Percentiles rank a stretch among this genome's conserved stretches.
These are phyloP conservation scores for Penicillium oxalicum DNA, from an alignment of 2,329 filamentous ascomycete genomes.

Conservation along the genomic window DNA sequence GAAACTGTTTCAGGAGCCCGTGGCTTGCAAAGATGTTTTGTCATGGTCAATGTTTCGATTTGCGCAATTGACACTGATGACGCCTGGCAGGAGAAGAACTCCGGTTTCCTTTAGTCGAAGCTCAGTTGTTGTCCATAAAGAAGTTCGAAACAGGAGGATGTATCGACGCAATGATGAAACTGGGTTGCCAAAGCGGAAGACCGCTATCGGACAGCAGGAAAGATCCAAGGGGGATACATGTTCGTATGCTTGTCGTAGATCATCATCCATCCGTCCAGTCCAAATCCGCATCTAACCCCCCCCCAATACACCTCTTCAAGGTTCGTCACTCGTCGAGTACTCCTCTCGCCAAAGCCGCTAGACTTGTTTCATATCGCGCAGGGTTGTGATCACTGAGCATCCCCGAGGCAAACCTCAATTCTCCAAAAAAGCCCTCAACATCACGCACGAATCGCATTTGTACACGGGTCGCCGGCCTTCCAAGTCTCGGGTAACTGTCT, in stretches of 20 bases:
- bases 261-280: background rate
- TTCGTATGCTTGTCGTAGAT: background rate
- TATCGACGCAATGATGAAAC: too few species aligned
- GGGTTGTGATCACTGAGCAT: slow-evolving; percentile 75
- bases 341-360: slow-evolving; percentile 53
- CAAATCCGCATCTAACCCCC: background rate
- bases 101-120: too few species aligned
- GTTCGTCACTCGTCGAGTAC: slow-evolving; percentile 36
- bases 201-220: too few species aligned
- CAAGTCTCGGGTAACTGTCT: slow-evolving; percentile 46
- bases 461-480: slow-evolving; percentile 60
- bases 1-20: too few species aligned
- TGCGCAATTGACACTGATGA: too few species aligned
- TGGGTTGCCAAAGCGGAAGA: too few species aligned
- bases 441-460: slow-evolving; percentile 66
- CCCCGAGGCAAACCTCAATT: slow-evolving; percentile 64
- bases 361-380: slow-evolving; percentile 63
- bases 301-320: background rate
- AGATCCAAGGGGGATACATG: too few species aligned
- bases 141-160: too few species aligned
- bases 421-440: slow-evolving; percentile 63
- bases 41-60: too few species aligned
- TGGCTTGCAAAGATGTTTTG: too few species aligned
- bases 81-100: too few species aligned
- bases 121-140: too few species aligned